Base-by-base conservation (phyloP, 2,329 filamentous ascomycete species). In the Alternaria atra region DNA sequence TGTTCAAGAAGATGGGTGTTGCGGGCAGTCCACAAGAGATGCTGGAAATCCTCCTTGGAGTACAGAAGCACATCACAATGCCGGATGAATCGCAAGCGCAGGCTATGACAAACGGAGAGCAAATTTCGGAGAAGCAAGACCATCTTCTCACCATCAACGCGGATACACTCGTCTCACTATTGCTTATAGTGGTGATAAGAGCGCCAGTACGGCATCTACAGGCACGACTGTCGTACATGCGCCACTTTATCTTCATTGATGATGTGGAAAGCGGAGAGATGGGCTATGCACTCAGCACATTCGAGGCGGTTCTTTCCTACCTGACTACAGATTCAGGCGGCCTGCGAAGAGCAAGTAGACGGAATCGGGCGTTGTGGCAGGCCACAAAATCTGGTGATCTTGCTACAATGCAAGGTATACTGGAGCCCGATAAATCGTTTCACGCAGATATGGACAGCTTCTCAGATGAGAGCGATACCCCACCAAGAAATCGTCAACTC, bases 191-290 rank as follows among this genome's bases (percentile, higher is more conserved):
- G 15, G 91, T 99, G 10, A 98, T 99, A 62, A 87, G 94, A 64
- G 92, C 94, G 10, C 91, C 95, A 61, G 89, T 97, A 27, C 89
- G 91, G 60, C 90, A 97, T 78, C 83, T 99, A 8, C 92, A 97
- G 71, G 93, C 95, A 3, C 87, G 94, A 20, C 82, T 99, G 47
- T 85, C 91, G n/a, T 99, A 98, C 76, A 97, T 98, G 85, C 91
- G 94, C 43, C 93, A 97, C 73, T 99, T 97, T 74, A 95, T 97
- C 68, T 99, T 97, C 79, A 94, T 97, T 52, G 95, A 98, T 70
- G 95, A 99, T 79, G 93, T 99, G 8, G 95, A 99, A 68, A 96
- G 89, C 63, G 95, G 95, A 50, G 95, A 99, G 80, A 90, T 96
- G 84, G 95, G 95, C 8, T 99, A 99, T 78, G 94, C 94, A 0